Percentiles rank a stretch among this genome's conserved stretches.
Evolutionary conservation across 306 rosid species (phyloP).

Genomic region (Quercus gilva): DNA sequence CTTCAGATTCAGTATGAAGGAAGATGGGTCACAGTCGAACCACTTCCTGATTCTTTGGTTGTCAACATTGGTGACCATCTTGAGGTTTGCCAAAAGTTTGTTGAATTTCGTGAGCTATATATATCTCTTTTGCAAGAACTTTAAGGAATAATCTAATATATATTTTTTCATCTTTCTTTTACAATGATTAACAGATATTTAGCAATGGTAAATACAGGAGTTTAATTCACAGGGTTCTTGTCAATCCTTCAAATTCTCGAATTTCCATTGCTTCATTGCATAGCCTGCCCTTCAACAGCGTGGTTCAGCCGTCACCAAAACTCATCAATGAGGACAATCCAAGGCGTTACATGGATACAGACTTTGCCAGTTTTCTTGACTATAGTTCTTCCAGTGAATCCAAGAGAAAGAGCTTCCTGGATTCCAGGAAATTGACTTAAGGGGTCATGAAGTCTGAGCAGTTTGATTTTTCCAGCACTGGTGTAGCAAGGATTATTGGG

Average conservation of each 20-base stretch:
- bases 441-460: not conserved
- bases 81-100: constrained; percentile 44
- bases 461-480: not conserved
- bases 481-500: not conserved
- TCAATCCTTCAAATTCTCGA: constrained; percentile 45
- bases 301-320: constrained; percentile 56
- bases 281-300: constrained; percentile 42
- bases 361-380: constrained; percentile 53
- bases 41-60: constrained; percentile 61
- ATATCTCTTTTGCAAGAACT: too few relatives aligned
- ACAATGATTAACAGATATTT: constrained; percentile 47
- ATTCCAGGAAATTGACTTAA: constrained; percentile 58
- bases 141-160: too few relatives aligned
- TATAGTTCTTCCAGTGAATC: constrained; percentile 55
- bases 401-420: constrained; percentile 60
- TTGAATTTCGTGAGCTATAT: too few relatives aligned
- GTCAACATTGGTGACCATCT: constrained; percentile 92
- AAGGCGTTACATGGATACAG: constrained; percentile 62
- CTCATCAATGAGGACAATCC: constrained; percentile 62
- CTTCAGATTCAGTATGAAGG: constrained; percentile 63
- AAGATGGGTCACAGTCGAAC: constrained; percentile 74
- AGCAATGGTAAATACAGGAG: constrained; percentile 92
- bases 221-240: constrained; percentile 73
- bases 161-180: not conserved
- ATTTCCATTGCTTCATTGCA: constrained; percentile 76